Evolutionary conservation across 176 grass and related monocot species (phyloP).

Genomic region (Carex pumila): DNA sequence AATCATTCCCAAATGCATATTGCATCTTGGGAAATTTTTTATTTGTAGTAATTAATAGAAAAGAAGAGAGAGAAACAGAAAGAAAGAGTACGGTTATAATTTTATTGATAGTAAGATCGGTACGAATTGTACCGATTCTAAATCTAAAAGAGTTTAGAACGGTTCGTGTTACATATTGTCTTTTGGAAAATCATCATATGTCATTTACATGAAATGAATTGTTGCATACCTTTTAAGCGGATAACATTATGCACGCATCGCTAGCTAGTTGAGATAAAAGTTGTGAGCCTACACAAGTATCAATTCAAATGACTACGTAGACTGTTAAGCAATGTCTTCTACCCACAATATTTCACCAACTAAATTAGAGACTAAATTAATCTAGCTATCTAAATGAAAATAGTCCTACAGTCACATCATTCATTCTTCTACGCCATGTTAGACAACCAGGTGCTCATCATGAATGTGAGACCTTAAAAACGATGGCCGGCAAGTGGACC

Average conservation of each 20-base stretch:
- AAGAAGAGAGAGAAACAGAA: no score
- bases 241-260: background rate
- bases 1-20: no score
- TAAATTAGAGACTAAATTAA: background rate
- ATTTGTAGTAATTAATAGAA: no score
- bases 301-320: background rate
- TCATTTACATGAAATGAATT: background rate
- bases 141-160: no score
- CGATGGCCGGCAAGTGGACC: conserved; percentile 22
- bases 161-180: background rate
- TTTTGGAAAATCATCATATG: background rate
- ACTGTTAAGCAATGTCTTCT: background rate
- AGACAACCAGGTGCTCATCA: background rate
- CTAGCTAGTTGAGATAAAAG: background rate
- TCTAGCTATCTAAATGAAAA: no score
- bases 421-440: no score
- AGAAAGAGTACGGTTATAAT: no score
- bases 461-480: background rate
- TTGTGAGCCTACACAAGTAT: background rate
- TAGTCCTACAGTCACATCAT: no score
- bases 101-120: no score
- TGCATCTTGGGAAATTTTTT: no score
- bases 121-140: no score
- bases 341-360: background rate
- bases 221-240: background rate